Evolutionary conservation across 805 yeast species (phyloP).

Genomic region (Candida ascalaphidarum): DNA sequence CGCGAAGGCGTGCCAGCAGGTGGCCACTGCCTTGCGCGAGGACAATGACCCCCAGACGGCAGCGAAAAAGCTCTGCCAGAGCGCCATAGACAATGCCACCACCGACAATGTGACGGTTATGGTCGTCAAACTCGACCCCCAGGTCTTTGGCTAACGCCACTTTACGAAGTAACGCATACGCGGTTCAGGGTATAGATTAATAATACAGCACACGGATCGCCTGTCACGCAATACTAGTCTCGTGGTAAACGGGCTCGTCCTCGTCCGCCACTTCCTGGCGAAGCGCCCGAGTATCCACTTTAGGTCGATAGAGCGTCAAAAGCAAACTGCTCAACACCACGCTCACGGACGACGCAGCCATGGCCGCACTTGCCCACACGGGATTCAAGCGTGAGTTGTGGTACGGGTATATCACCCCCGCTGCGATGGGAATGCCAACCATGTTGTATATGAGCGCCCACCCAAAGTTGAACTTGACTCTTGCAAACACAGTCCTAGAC

Average conservation of each 20-base stretch:
- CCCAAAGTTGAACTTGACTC: slow-evolving; percentile 49
- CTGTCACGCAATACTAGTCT: too few species aligned
- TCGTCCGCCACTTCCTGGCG: too few species aligned
- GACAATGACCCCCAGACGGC: slow-evolving; percentile 50
- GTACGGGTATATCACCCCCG: slow-evolving; percentile 57
- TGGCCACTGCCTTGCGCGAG: slow-evolving; percentile 26
- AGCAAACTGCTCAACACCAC: slow-evolving; percentile 51
- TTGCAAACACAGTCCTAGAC: slow-evolving; percentile 38
- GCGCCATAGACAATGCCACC: slow-evolving; percentile 71
- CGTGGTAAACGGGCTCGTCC: too few species aligned
- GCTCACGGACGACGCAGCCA: slow-evolving; percentile 53
- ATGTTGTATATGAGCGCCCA: slow-evolving; percentile 54
- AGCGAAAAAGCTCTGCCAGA: slow-evolving; percentile 55
- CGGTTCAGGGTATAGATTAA: too few species aligned
- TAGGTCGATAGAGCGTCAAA: slow-evolving; percentile 39
- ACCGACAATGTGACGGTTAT: slow-evolving; percentile 91
- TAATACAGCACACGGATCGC: too few species aligned
- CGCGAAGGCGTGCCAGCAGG: slow-evolving; percentile 70
- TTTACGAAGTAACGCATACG: too few species aligned
- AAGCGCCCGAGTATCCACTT: slow-evolving; percentile 1
- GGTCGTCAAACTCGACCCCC: slow-evolving; percentile 58
- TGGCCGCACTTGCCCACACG: slow-evolving; percentile 61
- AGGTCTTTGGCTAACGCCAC: slow-evolving; percentile 35
- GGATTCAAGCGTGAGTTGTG: slow-evolving; percentile 47
- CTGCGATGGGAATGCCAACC: slow-evolving; percentile 55